Evolutionary conservation across 75 land plant genomes (phyloP).

Genomic region (Pinus taeda): DNA sequence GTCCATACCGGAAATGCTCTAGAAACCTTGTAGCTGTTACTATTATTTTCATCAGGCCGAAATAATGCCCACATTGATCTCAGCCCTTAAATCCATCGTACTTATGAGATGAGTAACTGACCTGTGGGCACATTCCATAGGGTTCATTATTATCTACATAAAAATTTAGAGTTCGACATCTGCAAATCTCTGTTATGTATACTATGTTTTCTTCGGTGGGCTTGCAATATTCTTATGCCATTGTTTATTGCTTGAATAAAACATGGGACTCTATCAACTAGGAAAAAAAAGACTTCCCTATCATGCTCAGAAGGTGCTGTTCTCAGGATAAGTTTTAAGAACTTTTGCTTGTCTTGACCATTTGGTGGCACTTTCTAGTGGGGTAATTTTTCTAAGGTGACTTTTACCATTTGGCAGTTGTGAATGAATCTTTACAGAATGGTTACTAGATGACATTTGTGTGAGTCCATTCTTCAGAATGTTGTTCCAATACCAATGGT

Average conservation of each 20-base stretch:
- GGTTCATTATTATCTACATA: no score
- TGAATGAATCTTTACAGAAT: neutral
- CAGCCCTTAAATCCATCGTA: no score
- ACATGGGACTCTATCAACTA: neutral
- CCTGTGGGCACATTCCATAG: no score
- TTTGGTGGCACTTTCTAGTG: no score
- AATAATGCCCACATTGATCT: no score
- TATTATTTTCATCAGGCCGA: no score
- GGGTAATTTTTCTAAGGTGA: neutral
- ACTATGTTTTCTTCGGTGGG: neutral
- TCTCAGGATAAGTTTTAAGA: neutral
- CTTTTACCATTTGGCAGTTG: neutral
- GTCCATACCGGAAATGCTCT: no score
- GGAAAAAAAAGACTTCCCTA: neutral
- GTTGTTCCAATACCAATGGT: neutral
- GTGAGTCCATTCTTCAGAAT: neutral
- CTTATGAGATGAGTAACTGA: no score
- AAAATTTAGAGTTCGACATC: no score
- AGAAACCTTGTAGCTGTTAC: no score
- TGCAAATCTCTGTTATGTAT: no score
- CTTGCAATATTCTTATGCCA: neutral
- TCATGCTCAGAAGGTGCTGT: neutral
- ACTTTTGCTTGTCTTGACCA: neutral
- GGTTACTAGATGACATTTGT: neutral
- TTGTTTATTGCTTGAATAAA: neutral